These are phyloP conservation scores for Coniferiporia sulphurascens DNA, from an alignment of 1,284 basidiomycete species.

Conservation along the genomic window DNA sequence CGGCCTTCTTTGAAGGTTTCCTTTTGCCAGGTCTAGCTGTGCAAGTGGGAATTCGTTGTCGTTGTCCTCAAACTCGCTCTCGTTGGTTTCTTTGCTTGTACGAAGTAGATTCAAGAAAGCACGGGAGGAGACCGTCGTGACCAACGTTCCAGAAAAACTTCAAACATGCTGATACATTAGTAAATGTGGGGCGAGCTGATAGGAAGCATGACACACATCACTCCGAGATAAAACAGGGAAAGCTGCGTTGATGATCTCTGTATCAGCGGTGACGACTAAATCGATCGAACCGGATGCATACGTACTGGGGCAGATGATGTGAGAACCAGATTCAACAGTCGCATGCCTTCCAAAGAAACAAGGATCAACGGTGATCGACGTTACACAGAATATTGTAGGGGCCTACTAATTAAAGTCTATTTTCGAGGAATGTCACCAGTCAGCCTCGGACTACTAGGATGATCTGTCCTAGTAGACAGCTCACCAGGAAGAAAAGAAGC, in stretches of 20 bases:
- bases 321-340: conserved; percentile 8
- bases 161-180: background rate
- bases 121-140: background rate
- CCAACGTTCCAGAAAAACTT: conserved; percentile 9
- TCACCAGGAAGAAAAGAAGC: conserved; percentile 11
- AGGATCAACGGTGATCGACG: background rate
- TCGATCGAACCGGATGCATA: background rate
- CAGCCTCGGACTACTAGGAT: background rate
- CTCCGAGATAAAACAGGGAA: conserved; percentile 2
- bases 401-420: conserved; percentile 11
- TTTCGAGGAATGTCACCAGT: background rate
- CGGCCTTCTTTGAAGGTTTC: background rate
- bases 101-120: background rate
- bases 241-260: background rate
- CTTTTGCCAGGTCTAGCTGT: background rate
- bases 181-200: background rate
- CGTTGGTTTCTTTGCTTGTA: background rate
- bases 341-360: background rate
- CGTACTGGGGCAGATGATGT: background rate
- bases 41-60: background rate
- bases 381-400: too few relatives aligned
- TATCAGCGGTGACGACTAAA: too few relatives aligned
- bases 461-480: too few relatives aligned
- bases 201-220: background rate
- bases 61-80: background rate